Evolutionary conservation across 352 stramenopile genomes (phyloP).

Genomic region (Thraustochytrium sp.): DNA sequence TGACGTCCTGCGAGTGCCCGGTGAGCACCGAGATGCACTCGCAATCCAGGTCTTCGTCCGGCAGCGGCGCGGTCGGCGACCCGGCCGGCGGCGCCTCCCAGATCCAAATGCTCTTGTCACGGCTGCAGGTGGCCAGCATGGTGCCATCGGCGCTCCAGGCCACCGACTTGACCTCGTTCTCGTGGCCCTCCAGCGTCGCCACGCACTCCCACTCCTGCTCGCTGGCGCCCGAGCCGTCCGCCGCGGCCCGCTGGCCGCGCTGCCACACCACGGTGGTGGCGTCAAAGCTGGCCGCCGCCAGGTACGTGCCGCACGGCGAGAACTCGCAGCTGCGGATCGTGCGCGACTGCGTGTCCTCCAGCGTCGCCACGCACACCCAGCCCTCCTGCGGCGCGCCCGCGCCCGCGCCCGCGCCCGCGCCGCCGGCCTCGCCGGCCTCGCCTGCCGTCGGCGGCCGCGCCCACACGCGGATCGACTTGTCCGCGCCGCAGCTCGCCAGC

Average conservation of each 20-base stretch:
- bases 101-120: constrained; percentile 98
- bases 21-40: constrained; percentile 94
- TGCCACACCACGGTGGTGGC: constrained; percentile 89
- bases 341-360: constrained; percentile 85
- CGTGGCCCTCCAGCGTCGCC: constrained; percentile 92
- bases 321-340: constrained; percentile 91
- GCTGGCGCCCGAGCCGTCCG: constrained; percentile 34
- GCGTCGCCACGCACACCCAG: constrained; percentile 80
- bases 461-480: constrained; percentile 79
- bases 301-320: constrained; percentile 61
- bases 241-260: constrained; percentile 33
- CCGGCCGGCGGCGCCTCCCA: constrained; percentile 71
- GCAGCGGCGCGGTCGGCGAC: not conserved
- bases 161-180: constrained; percentile 96
- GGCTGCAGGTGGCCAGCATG: constrained; percentile 90
- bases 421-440: constrained; percentile 78
- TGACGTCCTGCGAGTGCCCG: constrained; percentile 92
- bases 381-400: constrained; percentile 55
- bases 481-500: constrained; percentile 78
- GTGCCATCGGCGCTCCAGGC: constrained; percentile 84
- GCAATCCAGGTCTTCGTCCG: constrained; percentile 84
- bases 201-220: constrained; percentile 80
- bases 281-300: constrained; percentile 94
- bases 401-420: constrained; percentile 84
- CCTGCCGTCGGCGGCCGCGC: not conserved